These are phyloP conservation scores for Guillardia theta DNA, from an alignment of 78 protist species.

Conservation along the genomic window DNA sequence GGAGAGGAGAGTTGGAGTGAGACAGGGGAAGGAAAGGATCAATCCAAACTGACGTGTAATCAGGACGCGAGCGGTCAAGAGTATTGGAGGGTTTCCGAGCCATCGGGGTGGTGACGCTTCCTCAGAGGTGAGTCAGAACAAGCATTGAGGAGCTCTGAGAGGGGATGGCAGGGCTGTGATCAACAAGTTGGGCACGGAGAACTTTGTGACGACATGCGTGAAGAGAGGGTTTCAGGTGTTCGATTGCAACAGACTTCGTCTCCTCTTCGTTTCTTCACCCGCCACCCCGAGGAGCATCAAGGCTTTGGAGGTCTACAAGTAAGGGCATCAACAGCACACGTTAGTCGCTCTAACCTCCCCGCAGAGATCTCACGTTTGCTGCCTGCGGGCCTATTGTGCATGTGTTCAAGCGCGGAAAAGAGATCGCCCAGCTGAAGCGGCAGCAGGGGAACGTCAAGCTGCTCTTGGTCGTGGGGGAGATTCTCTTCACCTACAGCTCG, in stretches of 20 bases:
- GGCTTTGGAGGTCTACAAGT: too few relatives aligned
- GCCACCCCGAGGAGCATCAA: not conserved
- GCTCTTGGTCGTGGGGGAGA: not conserved
- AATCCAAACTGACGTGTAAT: too few relatives aligned
- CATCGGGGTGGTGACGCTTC: not conserved
- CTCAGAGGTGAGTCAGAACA: not conserved
- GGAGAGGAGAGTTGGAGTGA: too few relatives aligned
- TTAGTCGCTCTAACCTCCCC: too few relatives aligned
- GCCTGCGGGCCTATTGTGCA: not conserved
- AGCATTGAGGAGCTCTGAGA: not conserved
- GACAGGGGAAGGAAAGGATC: too few relatives aligned
- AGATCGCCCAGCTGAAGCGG: not conserved
- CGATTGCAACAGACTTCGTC: not conserved
- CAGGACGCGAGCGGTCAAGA: not conserved
- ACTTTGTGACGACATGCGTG: not conserved
- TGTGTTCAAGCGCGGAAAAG: not conserved
- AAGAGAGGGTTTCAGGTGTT: not conserved
- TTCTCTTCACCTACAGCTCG: not conserved
- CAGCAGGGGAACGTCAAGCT: not conserved
- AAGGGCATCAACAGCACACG: too few relatives aligned
- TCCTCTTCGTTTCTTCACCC: not conserved
- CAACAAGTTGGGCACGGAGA: not conserved
- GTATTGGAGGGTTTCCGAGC: conserved; percentile 8
- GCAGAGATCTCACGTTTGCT: conserved; percentile 6
- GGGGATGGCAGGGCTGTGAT: not conserved